Conservation (phyloP, 345 rosid genomes). For the Corchorus olitorius region DNA sequence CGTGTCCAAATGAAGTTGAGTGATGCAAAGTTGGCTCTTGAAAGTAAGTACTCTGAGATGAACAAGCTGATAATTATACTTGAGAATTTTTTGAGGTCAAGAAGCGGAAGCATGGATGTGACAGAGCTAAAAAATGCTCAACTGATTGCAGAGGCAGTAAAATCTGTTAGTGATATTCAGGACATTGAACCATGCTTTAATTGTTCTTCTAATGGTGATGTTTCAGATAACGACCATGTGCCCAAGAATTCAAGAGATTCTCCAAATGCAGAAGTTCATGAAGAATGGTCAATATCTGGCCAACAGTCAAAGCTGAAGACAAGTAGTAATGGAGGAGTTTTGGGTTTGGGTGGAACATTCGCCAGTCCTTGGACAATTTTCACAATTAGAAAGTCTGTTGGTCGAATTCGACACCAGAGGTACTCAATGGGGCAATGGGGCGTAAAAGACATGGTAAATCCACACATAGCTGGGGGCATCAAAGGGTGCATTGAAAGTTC, state of each 20-base stretch:
- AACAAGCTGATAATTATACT: constrained; percentile 41
- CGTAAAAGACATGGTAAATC: constrained; percentile 18
- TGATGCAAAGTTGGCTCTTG: constrained; percentile 45
- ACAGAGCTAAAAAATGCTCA: constrained; percentile 41
- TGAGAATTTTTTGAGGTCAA: constrained; percentile 36
- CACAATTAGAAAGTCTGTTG: constrained; percentile 4
- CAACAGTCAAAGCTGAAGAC: constrained; percentile 15
- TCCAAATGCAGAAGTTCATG: constrained; percentile 13
- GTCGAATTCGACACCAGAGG: not conserved
- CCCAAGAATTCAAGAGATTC: constrained; percentile 8
- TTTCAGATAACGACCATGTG: constrained; percentile 17
- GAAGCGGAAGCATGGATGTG: constrained; percentile 23
- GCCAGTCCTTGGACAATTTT: not conserved
- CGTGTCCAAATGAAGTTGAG: constrained; percentile 44
- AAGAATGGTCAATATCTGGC: constrained; percentile 1
- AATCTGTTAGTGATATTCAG: constrained; percentile 31
- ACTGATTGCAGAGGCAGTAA: constrained; percentile 31
- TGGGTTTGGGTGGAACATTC: not conserved
- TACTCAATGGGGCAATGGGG: constrained; percentile 9
- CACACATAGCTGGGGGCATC: constrained; percentile 29
- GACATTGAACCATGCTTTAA: constrained; percentile 18
- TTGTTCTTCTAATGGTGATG: constrained; percentile 4
- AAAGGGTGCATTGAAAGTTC: constrained; percentile 31
- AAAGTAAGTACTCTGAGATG: constrained; percentile 44
- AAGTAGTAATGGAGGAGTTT: constrained; percentile 18